phyloP scores from a whole-genome alignment of 2,329 filamentous ascomycete genomes.

The Paecilomyces dactylethromorphus region DNA sequence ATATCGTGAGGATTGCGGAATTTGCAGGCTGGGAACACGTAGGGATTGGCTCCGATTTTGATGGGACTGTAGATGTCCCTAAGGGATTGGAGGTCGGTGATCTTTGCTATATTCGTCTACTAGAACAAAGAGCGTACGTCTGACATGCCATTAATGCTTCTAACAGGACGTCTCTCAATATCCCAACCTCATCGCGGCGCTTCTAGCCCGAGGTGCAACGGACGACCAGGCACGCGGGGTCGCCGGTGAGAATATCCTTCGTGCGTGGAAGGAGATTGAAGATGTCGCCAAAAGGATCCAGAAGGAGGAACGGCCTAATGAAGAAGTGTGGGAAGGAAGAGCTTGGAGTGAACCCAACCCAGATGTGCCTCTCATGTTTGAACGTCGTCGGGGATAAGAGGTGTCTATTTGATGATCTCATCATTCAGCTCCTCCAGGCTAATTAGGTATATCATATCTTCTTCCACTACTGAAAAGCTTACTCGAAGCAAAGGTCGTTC shows the following conservation, averaged over 20 bases:
- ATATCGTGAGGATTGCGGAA: constrained; percentile 7
- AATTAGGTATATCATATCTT: background rate
- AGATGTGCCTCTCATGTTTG: background rate
- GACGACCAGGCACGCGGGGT: constrained; percentile 5
- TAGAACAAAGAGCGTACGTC: background rate
- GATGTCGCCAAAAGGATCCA: constrained; percentile 2
- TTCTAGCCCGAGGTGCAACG: constrained; percentile 6
- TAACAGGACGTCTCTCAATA: constrained; percentile 16
- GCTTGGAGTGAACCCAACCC: background rate
- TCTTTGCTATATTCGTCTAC: background rate
- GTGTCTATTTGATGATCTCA: background rate
- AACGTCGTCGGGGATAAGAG: background rate
- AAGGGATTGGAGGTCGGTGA: constrained; percentile 3
- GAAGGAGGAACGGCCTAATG: constrained; percentile 1
- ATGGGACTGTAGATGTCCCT: constrained; percentile 1
- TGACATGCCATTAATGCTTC: background rate
- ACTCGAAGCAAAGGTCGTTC: too few relatives aligned
- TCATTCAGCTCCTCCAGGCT: background rate
- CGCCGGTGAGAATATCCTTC: constrained; percentile 6
- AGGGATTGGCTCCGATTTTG: constrained; percentile 8
- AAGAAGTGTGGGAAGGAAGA: constrained; percentile 5
- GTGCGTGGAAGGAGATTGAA: constrained; percentile 5
- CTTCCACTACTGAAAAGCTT: too few relatives aligned
- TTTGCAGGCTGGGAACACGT: constrained; percentile 8
- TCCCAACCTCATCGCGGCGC: constrained; percentile 5